Evolutionary conservation across 2,329 filamentous ascomycete genomes (phyloP).

Genomic region (Cercospora brassicicola): DNA sequence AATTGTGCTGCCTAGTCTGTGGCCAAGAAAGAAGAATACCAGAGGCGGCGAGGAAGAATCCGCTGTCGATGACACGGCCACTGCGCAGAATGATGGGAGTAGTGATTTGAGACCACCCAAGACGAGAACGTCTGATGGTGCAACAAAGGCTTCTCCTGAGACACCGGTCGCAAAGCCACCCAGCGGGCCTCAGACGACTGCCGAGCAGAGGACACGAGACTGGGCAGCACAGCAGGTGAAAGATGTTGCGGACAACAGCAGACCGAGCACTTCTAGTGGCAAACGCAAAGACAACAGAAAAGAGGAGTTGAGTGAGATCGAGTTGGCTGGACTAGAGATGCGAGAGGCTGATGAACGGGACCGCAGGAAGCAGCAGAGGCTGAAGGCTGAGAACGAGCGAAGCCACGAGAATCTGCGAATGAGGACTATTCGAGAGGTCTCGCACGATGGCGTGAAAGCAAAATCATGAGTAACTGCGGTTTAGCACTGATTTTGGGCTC

Average conservation of each 20-base stretch:
- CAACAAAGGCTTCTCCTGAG: constrained; percentile 11
- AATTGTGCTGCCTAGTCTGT: constrained; percentile 77
- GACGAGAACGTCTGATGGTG: constrained; percentile 12
- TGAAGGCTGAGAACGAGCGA: constrained; percentile 13
- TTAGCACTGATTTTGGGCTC: neutral
- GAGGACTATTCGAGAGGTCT: constrained; percentile 17
- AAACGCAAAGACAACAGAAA: constrained; percentile 26
- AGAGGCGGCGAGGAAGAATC: constrained; percentile 65
- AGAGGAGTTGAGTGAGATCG: constrained; percentile 36
- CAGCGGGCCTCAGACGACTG: constrained; percentile 30
- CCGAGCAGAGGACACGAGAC: constrained; percentile 39
- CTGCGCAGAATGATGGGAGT: constrained; percentile 22
- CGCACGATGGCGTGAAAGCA: constrained; percentile 15
- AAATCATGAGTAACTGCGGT: constrained; percentile 7
- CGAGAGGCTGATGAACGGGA: constrained; percentile 37
- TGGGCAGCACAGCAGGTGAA: constrained; percentile 36
- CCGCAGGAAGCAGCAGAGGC: constrained; percentile 27
- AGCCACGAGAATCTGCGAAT: constrained; percentile 14
- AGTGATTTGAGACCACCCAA: constrained; percentile 16
- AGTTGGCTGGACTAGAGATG: constrained; percentile 39
- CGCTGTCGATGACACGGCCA: constrained; percentile 43
- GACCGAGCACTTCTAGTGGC: constrained; percentile 11
- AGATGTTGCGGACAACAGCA: constrained; percentile 8
- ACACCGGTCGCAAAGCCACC: constrained; percentile 10
- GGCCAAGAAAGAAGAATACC: constrained; percentile 82